Conservation (phyloP, 495 filamentous ascomycete genomes). For the Aspergillus ostianus region DNA sequence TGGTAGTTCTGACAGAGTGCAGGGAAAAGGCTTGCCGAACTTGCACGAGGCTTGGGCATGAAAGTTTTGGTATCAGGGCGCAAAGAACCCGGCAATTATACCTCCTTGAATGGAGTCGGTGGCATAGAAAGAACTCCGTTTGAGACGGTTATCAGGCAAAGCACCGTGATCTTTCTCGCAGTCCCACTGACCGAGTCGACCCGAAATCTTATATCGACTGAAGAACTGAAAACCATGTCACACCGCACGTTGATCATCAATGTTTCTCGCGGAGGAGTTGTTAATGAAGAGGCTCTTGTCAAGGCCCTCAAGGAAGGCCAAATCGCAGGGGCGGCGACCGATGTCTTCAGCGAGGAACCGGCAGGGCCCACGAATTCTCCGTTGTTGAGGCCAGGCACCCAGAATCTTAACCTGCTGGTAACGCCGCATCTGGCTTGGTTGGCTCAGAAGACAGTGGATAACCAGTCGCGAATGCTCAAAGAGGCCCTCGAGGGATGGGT, state of each 20-base stretch:
- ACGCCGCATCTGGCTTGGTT: constrained; percentile 37
- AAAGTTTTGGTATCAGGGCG: constrained; percentile 37
- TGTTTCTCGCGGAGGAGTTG: constrained; percentile 56
- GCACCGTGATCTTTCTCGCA: constrained; percentile 49
- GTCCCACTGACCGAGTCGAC: constrained; percentile 47
- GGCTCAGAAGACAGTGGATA: constrained; percentile 23
- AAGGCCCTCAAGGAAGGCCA: constrained; percentile 42
- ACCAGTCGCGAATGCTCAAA: constrained; percentile 19
- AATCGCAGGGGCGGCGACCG: constrained; percentile 54
- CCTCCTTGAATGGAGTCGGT: background rate
- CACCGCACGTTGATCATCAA: constrained; percentile 53
- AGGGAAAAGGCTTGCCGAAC: constrained; percentile 29
- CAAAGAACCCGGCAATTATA: constrained; percentile 30
- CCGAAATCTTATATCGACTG: constrained; percentile 44
- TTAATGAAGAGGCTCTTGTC: constrained; percentile 53
- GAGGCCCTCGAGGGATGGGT: constrained; percentile 21
- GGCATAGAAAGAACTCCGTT: constrained; percentile 42
- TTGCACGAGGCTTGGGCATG: constrained; percentile 31
- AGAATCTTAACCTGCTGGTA: constrained; percentile 30
- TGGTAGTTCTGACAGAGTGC: constrained; percentile 10
- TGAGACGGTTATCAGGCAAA: constrained; percentile 39
- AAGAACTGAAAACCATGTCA: constrained; percentile 52
- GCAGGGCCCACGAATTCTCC: constrained; percentile 31
- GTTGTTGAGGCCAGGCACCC: constrained; percentile 25
- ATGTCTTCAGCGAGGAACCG: constrained; percentile 56